These are phyloP conservation scores for Starmerella cellae DNA, from an alignment of 805 yeast species.

Conservation along the genomic window DNA sequence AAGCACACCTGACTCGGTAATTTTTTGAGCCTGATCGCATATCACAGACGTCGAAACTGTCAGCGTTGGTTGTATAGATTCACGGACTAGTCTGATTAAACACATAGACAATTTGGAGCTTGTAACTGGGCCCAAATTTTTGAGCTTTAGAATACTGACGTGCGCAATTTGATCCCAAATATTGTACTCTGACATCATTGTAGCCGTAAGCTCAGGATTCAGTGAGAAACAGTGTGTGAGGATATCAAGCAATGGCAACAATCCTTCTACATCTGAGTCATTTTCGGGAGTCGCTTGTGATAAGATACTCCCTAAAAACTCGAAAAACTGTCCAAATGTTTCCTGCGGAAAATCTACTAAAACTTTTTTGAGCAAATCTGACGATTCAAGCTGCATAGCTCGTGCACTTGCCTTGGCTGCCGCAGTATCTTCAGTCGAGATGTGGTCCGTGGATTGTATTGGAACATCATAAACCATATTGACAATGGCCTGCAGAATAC, in stretches of 20 bases:
- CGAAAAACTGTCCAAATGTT: background rate
- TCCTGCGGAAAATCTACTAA: constrained; percentile 1
- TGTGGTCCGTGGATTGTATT: too few species aligned
- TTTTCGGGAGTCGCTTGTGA: too few species aligned
- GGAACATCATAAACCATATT: background rate
- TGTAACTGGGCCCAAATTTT: background rate
- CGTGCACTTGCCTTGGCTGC: background rate
- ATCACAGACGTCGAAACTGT: background rate
- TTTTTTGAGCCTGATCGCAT: constrained; percentile 24
- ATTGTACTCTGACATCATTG: background rate
- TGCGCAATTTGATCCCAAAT: constrained; percentile 1
- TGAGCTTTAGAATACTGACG: background rate
- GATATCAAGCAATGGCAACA: constrained; percentile 1
- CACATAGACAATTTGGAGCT: background rate
- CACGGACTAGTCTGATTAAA: constrained; percentile 4
- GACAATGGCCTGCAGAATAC: background rate
- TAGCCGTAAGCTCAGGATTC: background rate
- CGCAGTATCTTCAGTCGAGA: background rate
- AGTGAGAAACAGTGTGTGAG: constrained; percentile 1
- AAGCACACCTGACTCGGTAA: constrained; percentile 44
- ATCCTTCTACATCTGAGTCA: background rate
- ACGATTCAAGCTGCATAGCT: constrained; percentile 7
- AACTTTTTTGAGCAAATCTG: constrained; percentile 6
- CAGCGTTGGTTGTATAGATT: constrained; percentile 1
- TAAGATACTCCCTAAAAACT: background rate